These are phyloP conservation scores for Mariannaea elegans DNA, from an alignment of 2,329 filamentous ascomycete genomes.

Conservation along the genomic window DNA sequence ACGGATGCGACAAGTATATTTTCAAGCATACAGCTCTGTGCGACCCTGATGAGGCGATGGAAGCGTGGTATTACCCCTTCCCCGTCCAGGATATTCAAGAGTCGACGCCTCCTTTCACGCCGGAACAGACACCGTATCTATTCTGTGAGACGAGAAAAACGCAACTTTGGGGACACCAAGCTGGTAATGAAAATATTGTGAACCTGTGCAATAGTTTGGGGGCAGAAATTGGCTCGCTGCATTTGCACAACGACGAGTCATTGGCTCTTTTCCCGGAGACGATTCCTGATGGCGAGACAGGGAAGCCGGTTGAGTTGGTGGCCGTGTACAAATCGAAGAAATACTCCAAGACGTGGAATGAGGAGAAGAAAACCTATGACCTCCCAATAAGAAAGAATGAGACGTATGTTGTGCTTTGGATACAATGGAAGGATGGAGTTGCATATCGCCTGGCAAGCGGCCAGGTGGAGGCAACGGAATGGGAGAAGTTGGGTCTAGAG, in stretches of 20 bases:
- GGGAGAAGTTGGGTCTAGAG: background rate
- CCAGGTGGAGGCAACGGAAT: background rate
- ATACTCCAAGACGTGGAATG: background rate
- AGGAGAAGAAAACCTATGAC: background rate
- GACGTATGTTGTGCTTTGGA: slow-evolving; percentile 16
- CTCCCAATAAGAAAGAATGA: background rate
- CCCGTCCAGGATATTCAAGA: slow-evolving; percentile 7
- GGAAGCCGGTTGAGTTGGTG: background rate
- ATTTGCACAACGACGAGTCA: background rate
- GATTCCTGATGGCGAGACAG: background rate
- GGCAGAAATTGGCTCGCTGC: background rate
- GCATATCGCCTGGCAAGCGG: slow-evolving; percentile 13
- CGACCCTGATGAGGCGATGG: background rate
- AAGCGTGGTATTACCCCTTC: slow-evolving; percentile 17
- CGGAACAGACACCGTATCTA: slow-evolving; percentile 21
- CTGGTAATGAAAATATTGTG: background rate
- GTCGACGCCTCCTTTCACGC: slow-evolving; percentile 4
- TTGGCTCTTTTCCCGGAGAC: background rate
- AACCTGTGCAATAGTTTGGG: background rate
- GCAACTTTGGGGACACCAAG: background rate
- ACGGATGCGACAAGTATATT: slow-evolving; percentile 7
- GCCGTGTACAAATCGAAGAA: background rate
- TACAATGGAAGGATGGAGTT: slow-evolving; percentile 12
- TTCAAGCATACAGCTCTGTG: background rate
- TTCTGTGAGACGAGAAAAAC: slow-evolving; percentile 13